A percentile compares a stretch with the other conserved stretches of the same genome.
These are phyloP conservation scores for Aurifilum marmelostoma DNA, from an alignment of 2,329 filamentous ascomycete species.

Conservation along the genomic window DNA sequence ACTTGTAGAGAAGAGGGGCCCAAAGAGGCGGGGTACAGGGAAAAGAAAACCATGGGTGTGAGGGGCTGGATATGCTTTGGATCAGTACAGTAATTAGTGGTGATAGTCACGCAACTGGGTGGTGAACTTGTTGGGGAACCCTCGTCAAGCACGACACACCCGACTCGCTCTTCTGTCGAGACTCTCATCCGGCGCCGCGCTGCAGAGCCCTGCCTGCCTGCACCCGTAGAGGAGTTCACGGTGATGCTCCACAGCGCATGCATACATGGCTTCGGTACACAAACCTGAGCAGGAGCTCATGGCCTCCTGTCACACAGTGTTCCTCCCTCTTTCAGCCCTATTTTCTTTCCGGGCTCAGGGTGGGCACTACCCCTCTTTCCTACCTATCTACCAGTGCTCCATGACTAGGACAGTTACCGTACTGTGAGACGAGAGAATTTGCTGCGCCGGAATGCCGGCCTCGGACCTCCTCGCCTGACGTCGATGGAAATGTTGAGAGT, in stretches of 20 bases:
- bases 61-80: neutral
- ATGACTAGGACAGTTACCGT: no score
- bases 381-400: no score
- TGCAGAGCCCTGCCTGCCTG: neutral
- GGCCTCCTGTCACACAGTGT: neutral
- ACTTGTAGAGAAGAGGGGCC: no score
- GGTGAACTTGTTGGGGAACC: neutral
- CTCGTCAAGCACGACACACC: neutral
- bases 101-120: neutral
- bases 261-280: neutral
- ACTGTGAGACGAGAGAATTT: neutral
- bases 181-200: neutral
- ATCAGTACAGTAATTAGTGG: no score
- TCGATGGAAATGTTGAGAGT: neutral
- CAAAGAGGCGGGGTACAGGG: no score
- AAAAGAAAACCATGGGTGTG: neutral
- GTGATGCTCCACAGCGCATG: neutral
- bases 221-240: neutral
- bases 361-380: no score
- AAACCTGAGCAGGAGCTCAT: neutral
- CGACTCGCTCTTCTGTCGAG: no score
- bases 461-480: neutral
- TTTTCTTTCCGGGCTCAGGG: no score
- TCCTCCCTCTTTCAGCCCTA: no score
- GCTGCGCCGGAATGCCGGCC: neutral